Evolutionary conservation across 2,329 filamentous ascomycete genomes (phyloP), one percentile per base, ranked within the genome.

Genomic region (Fusarium algeriense): DNA sequence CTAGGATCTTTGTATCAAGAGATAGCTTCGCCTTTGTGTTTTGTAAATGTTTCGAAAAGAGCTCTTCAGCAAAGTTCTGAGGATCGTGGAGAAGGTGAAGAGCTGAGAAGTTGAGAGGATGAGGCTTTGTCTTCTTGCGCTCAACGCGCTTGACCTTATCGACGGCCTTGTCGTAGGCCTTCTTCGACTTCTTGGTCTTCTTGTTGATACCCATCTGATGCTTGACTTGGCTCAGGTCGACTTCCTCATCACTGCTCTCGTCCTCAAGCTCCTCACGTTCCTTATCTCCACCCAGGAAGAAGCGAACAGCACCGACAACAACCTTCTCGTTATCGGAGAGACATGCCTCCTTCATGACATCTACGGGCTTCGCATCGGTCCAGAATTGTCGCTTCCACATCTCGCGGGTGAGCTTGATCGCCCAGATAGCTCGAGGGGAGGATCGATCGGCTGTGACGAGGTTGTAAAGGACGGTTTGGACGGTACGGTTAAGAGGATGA

Each of bases 381-480:
- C 96, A 99, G 70, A 98, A 91, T 76, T 98, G 95, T 49, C 95
- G 89, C 82, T 95, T 97, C 96, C 96, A 99, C 78, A 99, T 85
- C 83, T 99, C 96, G 69, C 95, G 89, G 7, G 95, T 97, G 71
- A 99, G 88, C 81, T 98, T 98, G 67, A 98, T 94, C 6, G 96
- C 94, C 96, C 96, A 99, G 53, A 99, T 87, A 7, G 93, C 94
- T 77, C 97, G 96, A 2, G 93, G 87, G 1, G 94, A 97, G 12
- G 92, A 87, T 44, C 92, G 90, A 80, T 99, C 95, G 6, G 92
- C 93, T 19, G 93, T 93, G 46, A 98, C 89, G 28, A 98, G 87
- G 80, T 97, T 97, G 85, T 94, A 97, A 32, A 98, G 89, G 15
- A 97, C 93, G 6, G 93, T 97, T 81, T 99, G 96, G 65, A 98